Base-by-base conservation (phyloP, 2,329 filamentous ascomycete genomes). In the Elsinoe arachidis region DNA sequence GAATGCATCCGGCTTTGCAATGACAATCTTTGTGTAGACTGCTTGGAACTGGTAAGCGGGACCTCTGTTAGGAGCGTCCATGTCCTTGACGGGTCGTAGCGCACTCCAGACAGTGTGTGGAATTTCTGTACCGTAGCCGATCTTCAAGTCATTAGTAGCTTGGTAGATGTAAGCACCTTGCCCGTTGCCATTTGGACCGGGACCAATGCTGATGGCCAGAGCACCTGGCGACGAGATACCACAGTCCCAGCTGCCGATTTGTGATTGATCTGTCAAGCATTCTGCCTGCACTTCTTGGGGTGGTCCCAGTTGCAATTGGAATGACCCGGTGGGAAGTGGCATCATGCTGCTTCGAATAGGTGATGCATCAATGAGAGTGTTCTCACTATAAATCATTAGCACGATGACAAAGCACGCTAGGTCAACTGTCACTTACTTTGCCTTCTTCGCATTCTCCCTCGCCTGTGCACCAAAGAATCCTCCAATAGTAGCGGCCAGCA, bases 161-260 rank as follows among this genome's bases (percentile, higher is more conserved):
- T 67, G 66, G 57, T 66, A 68, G 14, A 71, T 56, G 12, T 51
- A 63, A 3, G 69, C 69, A 44, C 66, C 67, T 17, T 61, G 60
- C 14, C 60, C 56, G 17, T 61, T 60, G 14, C 49, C 56, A n/a
- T 56, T 62, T 9, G 61, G 61, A 10, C 61, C 55, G 14, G 49
- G 58, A n/a, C 55, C 61, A 23, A 72, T 63, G 34, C 58, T 62
- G 46, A 72, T 64, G 15, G 63, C 68, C 19, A 67, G 58, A 14
- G 63, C 62, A 10, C 64, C 61, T 10, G 63, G 61, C 21, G 64
- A 64, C 41, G 63, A 62, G 7, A 86, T 73, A 11, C 80, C 74
- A 66, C 85, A 88, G 59, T 75, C 80, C 85, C 85, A 88, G 0
- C 84, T 80, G 52, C 75, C 68, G n/a, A 74, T 72, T 63, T 84